phyloP scores from a whole-genome alignment of 2,329 filamentous ascomycete genomes.

The Dothideomycetes sp. region DNA sequence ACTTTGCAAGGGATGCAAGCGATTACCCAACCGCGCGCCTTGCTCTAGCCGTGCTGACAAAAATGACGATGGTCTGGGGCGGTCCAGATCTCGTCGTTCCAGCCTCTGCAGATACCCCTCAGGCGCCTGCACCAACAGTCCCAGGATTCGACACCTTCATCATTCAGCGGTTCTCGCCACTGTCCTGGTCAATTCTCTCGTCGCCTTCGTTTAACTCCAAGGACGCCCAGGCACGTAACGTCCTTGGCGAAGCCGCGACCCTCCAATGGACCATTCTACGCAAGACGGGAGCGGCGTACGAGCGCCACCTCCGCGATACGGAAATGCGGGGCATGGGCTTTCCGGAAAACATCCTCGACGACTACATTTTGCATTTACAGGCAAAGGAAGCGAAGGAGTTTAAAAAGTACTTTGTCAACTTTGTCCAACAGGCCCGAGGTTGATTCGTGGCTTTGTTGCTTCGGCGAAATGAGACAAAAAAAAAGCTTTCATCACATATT shows the following conservation, averaged over 20 bases:
- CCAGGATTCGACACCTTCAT: slow-evolving; percentile 90
- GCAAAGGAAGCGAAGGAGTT: slow-evolving; percentile 31
- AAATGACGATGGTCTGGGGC: slow-evolving; percentile 83
- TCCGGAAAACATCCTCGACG: slow-evolving; percentile 51
- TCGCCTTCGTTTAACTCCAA: slow-evolving; percentile 69
- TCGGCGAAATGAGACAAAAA: no score
- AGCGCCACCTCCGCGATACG: slow-evolving; percentile 52
- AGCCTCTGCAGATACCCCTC: slow-evolving; percentile 39
- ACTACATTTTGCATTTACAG: slow-evolving; percentile 49
- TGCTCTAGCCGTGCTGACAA: slow-evolving; percentile 69
- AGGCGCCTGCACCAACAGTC: slow-evolving; percentile 43
- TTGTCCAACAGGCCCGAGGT: slow-evolving; percentile 24
- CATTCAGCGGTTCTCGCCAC: slow-evolving; percentile 74
- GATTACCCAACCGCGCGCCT: slow-evolving; percentile 58
- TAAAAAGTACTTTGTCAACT: slow-evolving; percentile 33
- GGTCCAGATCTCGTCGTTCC: slow-evolving; percentile 58
- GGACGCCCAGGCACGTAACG: slow-evolving; percentile 80
- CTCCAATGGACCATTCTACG: slow-evolving; percentile 83
- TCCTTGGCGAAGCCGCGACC: slow-evolving; percentile 75
- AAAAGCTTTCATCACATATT: no score
- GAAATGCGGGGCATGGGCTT: slow-evolving; percentile 57
- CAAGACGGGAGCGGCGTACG: slow-evolving; percentile 77
- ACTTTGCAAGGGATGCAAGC: slow-evolving; percentile 66
- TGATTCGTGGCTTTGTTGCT: slow-evolving; percentile 1
- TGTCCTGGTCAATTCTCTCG: slow-evolving; percentile 80